Percentiles rank a stretch among this genome's conserved stretches.
Evolutionary conservation across 225 moss, liverwort and hornwort genomes (phyloP).

Genomic region (Climacium dendroides): DNA sequence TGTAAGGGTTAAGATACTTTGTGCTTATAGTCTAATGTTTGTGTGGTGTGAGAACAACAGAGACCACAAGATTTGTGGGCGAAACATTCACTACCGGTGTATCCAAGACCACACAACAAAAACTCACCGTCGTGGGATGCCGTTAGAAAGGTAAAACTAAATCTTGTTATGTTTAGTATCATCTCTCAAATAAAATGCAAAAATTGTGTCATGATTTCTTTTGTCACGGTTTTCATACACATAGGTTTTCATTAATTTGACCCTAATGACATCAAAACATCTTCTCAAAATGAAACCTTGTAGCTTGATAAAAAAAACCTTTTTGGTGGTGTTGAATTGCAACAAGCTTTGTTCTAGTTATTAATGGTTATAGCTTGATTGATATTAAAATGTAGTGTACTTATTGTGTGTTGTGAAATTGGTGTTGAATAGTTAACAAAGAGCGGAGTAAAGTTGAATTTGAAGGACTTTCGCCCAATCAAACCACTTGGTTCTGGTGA

Average conservation of each 20-base stretch:
- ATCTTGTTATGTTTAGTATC: neutral
- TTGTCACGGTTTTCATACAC: fast-evolving
- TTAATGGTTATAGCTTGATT: neutral
- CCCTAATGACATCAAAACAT: neutral
- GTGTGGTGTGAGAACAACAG: slow-evolving; percentile 9
- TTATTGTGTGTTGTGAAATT: neutral
- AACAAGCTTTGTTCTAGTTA: neutral
- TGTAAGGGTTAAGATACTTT: too few relatives aligned
- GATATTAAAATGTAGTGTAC: neutral
- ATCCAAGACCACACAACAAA: slow-evolving; percentile 53
- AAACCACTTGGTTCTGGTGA: slow-evolving; percentile 91
- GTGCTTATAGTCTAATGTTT: neutral
- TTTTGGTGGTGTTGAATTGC: neutral
- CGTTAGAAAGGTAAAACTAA: slow-evolving; percentile 29
- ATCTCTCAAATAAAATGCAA: neutral
- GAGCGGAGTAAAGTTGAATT: slow-evolving; percentile 33
- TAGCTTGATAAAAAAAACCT: neutral
- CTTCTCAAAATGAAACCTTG: neutral
- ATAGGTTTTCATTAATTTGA: neutral
- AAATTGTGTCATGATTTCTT: neutral
- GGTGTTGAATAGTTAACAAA: slow-evolving; percentile 30
- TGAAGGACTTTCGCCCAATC: slow-evolving; percentile 85
- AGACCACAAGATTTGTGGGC: slow-evolving; percentile 81
- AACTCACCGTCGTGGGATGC: slow-evolving; percentile 56
- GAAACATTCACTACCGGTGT: slow-evolving; percentile 52